These are phyloP conservation scores for Agrocybe praecox DNA, from an alignment of 768 basidiomycete genomes.

Conservation along the genomic window DNA sequence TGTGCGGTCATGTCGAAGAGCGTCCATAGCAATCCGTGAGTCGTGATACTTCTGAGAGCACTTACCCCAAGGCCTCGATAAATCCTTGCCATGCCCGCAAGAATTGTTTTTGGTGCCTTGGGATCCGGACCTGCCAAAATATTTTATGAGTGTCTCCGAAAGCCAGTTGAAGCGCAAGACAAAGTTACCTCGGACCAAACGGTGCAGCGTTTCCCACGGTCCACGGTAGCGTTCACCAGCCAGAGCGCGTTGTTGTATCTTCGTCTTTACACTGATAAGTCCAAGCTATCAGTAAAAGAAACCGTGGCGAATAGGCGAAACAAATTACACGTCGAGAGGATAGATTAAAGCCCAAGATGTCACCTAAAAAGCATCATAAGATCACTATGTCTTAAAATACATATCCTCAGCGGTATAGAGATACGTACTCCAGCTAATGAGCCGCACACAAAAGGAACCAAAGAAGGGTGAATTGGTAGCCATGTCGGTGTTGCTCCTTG, in stretches of 20 bases:
- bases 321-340: constrained; percentile 85
- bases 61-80: constrained; percentile 96
- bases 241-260: constrained; percentile 91
- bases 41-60: constrained; percentile 88
- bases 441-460: constrained; percentile 91
- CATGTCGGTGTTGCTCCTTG: constrained; percentile 83
- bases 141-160: constrained; percentile 2
- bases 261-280: constrained; percentile 79
- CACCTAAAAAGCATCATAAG: constrained; percentile 37
- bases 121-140: constrained; percentile 70
- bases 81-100: constrained; percentile 78
- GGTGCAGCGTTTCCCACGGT: constrained; percentile 70
- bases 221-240: constrained; percentile 77
- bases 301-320: constrained; percentile 1
- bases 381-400: constrained; percentile 30
- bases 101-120: constrained; percentile 70
- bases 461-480: constrained; percentile 77
- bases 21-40: constrained; percentile 93
- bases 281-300: constrained; percentile 6
- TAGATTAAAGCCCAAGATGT: constrained; percentile 91
- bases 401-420: constrained; percentile 22
- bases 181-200: constrained; percentile 75
- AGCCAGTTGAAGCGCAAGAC: neutral
- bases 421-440: constrained; percentile 78
- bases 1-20: constrained; percentile 81